These are phyloP conservation scores for Candida glucosophila DNA, from an alignment of 1,139 yeast species.

Conservation along the genomic window DNA sequence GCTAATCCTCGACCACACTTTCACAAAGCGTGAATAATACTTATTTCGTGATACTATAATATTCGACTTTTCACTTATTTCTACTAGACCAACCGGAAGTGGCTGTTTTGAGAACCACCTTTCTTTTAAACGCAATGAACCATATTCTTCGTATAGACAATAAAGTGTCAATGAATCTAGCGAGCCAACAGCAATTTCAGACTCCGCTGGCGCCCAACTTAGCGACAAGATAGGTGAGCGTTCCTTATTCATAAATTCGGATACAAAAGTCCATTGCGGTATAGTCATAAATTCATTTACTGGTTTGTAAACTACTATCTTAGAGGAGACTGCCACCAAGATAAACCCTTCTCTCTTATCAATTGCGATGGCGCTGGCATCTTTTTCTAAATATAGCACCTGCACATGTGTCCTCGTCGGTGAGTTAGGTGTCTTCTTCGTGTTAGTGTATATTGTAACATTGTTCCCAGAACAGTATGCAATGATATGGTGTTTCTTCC, in stretches of 20 bases:
- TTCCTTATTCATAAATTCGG: constrained; percentile 16
- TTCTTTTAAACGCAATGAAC: constrained; percentile 21
- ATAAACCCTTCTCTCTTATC: constrained; percentile 50
- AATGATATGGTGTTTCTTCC: constrained; percentile 61
- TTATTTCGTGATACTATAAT: constrained; percentile 56
- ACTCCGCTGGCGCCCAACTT: constrained; percentile 56
- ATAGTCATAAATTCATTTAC: constrained; percentile 32
- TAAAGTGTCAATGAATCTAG: constrained; percentile 41
- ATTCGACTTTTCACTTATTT: constrained; percentile 56
- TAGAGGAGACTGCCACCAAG: constrained; percentile 33
- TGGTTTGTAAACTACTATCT: constrained; percentile 34
- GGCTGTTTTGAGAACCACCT: constrained; percentile 54
- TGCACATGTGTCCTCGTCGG: constrained; percentile 42
- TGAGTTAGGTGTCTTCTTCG: constrained; percentile 2
- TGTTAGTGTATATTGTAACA: constrained; percentile 42
- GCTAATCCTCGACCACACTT: constrained; percentile 71
- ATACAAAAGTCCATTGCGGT: constrained; percentile 41
- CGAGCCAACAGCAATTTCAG: constrained; percentile 60
- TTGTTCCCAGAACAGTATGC: constrained; percentile 88
- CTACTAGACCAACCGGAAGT: constrained; percentile 44
- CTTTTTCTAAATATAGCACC: constrained; percentile 63
- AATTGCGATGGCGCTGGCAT: constrained; percentile 60
- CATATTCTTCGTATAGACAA: constrained; percentile 40
- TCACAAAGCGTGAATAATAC: constrained; percentile 54
- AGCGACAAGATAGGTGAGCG: constrained; percentile 38